These are phyloP conservation scores for Comarum palustre DNA, from an alignment of 306 rosid species.

Conservation along the genomic window DNA sequence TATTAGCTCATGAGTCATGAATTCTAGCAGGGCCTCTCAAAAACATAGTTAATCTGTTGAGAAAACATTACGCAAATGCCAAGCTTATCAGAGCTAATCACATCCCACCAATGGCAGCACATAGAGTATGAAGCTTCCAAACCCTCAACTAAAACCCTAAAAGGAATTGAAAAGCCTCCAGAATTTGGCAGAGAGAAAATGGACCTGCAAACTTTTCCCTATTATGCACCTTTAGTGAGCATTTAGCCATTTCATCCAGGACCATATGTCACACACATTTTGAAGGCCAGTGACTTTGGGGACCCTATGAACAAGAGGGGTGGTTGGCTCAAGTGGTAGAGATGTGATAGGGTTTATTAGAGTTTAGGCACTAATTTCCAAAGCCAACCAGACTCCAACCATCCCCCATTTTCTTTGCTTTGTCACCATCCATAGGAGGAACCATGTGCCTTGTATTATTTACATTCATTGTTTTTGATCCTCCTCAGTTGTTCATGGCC, in stretches of 20 bases:
- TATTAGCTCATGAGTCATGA: slow-evolving; percentile 9
- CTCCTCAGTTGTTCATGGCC: slow-evolving; percentile 9
- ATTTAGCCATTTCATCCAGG: slow-evolving; percentile 1
- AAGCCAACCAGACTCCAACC: slow-evolving; percentile 18
- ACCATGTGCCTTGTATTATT: slow-evolving; percentile 14
- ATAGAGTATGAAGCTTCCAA: slow-evolving; percentile 3
- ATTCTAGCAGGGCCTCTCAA: not conserved
- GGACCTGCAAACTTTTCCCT: not conserved
- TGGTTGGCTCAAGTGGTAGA: not conserved
- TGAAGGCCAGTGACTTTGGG: slow-evolving; percentile 1
- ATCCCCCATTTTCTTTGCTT: not conserved
- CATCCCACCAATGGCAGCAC: slow-evolving; percentile 1
- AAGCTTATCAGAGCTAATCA: not conserved
- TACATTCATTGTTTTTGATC: slow-evolving; percentile 5
- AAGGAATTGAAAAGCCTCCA: not conserved
- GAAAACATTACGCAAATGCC: slow-evolving; percentile 2
- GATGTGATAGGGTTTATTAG: slow-evolving; percentile 17
- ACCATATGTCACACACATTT: not conserved
- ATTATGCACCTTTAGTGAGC: not conserved
- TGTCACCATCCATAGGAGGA: slow-evolving; percentile 6
- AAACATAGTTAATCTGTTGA: not conserved
- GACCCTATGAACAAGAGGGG: slow-evolving; percentile 10
- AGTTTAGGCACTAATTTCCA: slow-evolving; percentile 20
- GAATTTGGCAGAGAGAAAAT: not conserved
- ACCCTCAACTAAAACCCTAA: not conserved